Evolutionary conservation across 345 rosid genomes (phyloP).

Genomic region (Ricinus communis): DNA sequence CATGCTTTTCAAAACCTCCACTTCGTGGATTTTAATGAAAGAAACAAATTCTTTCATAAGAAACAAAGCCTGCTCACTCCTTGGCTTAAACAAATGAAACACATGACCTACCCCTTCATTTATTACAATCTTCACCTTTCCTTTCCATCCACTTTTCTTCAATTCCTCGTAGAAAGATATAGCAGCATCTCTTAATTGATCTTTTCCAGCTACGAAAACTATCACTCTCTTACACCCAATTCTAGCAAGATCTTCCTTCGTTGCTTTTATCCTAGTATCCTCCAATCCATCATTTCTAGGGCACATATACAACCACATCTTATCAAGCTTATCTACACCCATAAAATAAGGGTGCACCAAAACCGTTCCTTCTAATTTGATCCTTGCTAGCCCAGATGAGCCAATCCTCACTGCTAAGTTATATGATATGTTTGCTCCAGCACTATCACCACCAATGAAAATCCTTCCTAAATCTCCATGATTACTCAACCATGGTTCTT

Average conservation of each 20-base stretch:
- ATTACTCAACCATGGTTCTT: slow-evolving; percentile 4
- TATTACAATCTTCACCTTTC: slow-evolving; percentile 3
- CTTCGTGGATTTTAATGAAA: not conserved
- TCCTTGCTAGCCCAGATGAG: not conserved
- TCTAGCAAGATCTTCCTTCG: slow-evolving; percentile 6
- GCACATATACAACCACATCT: slow-evolving; percentile 25
- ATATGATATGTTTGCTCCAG: slow-evolving; percentile 17
- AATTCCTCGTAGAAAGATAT: not conserved
- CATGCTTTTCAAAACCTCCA: no score
- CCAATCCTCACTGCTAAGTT: slow-evolving; percentile 18
- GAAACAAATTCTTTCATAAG: not conserved
- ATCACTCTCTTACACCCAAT: slow-evolving; percentile 8
- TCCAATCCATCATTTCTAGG: slow-evolving; percentile 33
- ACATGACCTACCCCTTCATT: slow-evolving; percentile 6
- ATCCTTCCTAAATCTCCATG: slow-evolving; percentile 18
- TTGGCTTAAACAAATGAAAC: not conserved
- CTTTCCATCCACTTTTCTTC: slow-evolving; percentile 8
- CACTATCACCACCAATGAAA: slow-evolving; percentile 19
- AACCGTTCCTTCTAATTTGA: slow-evolving; percentile 10
- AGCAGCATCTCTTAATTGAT: not conserved
- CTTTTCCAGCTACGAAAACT: slow-evolving; percentile 5
- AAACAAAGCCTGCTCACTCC: not conserved
- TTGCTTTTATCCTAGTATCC: slow-evolving; percentile 43
- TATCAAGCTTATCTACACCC: slow-evolving; percentile 26
- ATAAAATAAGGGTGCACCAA: slow-evolving; percentile 32